phyloP scores from a whole-genome alignment of 2,329 filamentous ascomycete genomes.

The Pseudogymnoascus sp. region DNA sequence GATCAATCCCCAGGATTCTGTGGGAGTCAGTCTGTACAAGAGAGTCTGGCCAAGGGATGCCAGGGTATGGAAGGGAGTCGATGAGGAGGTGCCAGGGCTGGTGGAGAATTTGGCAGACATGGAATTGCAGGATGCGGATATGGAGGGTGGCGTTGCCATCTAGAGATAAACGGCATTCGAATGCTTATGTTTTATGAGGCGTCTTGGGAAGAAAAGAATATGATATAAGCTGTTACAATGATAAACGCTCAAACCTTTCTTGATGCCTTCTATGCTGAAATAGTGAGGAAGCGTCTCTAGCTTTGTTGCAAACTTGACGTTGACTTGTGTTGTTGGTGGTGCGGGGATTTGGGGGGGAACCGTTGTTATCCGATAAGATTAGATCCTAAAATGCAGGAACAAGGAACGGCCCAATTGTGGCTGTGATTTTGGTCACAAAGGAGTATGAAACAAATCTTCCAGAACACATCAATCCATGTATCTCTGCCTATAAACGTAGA shows the following conservation, averaged over 20 bases:
- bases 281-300: neutral
- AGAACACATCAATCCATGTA: neutral
- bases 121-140: slow-evolving; percentile 17
- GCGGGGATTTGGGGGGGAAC: neutral
- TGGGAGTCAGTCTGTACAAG: slow-evolving; percentile 87
- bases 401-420: neutral
- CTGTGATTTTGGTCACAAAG: neutral
- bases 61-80: slow-evolving; percentile 25
- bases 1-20: slow-evolving; percentile 91
- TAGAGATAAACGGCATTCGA: slow-evolving; percentile 7
- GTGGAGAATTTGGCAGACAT: slow-evolving; percentile 25
- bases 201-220: slow-evolving; percentile 7
- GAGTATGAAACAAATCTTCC: neutral
- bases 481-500: neutral
- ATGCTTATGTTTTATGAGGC: slow-evolving; percentile 2
- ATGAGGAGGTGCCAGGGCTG: slow-evolving; percentile 16
- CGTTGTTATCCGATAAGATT: neutral
- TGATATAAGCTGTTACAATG: slow-evolving; percentile 5
- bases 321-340: neutral
- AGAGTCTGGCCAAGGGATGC: slow-evolving; percentile 72
- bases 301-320: neutral
- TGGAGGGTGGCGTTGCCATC: slow-evolving; percentile 1
- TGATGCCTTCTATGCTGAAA: neutral
- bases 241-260: neutral
- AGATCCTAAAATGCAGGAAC: neutral